A percentile compares a stretch with the other conserved stretches of the same genome.
Conservation (phyloP, 768 basidiomycete genomes). For the Tulasnella sp. region DNA sequence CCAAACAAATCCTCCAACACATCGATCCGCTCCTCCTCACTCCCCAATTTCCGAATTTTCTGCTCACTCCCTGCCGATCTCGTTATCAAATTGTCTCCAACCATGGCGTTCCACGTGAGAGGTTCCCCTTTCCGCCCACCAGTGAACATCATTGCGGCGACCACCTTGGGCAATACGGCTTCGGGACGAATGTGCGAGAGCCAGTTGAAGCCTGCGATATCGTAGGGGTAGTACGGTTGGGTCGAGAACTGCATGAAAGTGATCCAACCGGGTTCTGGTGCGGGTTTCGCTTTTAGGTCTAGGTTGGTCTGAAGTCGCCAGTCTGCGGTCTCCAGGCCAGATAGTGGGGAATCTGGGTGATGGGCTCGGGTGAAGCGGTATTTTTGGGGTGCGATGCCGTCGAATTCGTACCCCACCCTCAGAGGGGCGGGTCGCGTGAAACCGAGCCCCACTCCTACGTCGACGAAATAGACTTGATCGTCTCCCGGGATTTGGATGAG, state of each 20-base stretch:
- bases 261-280: background rate
- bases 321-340: background rate
- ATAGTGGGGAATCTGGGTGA: background rate
- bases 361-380: background rate
- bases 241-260: conserved; percentile 1
- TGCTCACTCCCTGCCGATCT: background rate
- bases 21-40: conserved; percentile 5
- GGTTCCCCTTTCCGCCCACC: background rate
- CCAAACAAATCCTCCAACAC: conserved; percentile 8
- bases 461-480: background rate
- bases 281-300: background rate
- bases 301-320: conserved; percentile 6
- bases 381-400: background rate
- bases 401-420: background rate
- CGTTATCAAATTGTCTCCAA: background rate
- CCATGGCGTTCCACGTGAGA: background rate
- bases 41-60: background rate
- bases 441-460: background rate
- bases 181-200: background rate
- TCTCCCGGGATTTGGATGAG: no score
- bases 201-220: background rate
- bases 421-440: background rate
- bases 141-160: background rate
- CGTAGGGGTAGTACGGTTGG: background rate
- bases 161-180: background rate